Percentiles rank a stretch among this genome's conserved stretches.
Evolutionary conservation across 208 protist species (phyloP).

Genomic region (Leishmania mexicana): DNA sequence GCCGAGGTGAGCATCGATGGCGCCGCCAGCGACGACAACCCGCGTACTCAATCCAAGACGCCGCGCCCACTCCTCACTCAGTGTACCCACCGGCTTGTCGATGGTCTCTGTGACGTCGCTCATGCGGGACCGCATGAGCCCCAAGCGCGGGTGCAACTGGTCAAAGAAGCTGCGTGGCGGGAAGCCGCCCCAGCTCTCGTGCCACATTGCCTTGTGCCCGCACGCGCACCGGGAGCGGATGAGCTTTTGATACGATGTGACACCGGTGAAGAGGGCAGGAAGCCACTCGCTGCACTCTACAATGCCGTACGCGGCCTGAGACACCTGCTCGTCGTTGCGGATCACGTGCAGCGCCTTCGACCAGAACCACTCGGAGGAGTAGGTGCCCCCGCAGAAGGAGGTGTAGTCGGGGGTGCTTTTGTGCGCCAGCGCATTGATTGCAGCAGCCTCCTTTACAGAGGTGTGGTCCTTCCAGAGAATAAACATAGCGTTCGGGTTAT

Average conservation of each 20-base stretch:
- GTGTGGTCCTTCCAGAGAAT: slow-evolving; percentile 75
- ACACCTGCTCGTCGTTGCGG: slow-evolving; percentile 37
- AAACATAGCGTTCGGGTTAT: slow-evolving; percentile 69
- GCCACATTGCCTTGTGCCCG: slow-evolving; percentile 72
- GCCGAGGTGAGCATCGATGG: slow-evolving; percentile 61
- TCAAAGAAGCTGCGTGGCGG: slow-evolving; percentile 52
- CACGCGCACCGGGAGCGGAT: slow-evolving; percentile 50
- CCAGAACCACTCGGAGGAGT: slow-evolving; percentile 72
- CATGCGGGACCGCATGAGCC: slow-evolving; percentile 45
- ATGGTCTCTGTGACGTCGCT: slow-evolving; percentile 36
- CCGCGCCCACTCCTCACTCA: slow-evolving; percentile 42
- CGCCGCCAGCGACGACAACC: slow-evolving; percentile 56
- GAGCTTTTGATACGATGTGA: slow-evolving; percentile 28
- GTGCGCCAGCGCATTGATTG: slow-evolving; percentile 49
- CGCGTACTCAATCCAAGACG: slow-evolving; percentile 37
- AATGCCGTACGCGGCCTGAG: slow-evolving; percentile 35
- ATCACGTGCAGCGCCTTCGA: slow-evolving; percentile 60
- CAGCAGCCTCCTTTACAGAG: slow-evolving; percentile 48
- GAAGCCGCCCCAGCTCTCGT: slow-evolving; percentile 59
- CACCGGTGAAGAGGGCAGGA: slow-evolving; percentile 52
- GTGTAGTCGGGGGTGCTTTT: slow-evolving; percentile 52
- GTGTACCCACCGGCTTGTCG: slow-evolving; percentile 48
- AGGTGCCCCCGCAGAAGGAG: slow-evolving; percentile 55
- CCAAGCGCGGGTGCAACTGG: slow-evolving; percentile 46
- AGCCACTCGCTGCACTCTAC: slow-evolving; percentile 66